These are phyloP conservation scores for Darksidea phi DNA, from an alignment of 495 filamentous ascomycete genomes.

Conservation along the genomic window DNA sequence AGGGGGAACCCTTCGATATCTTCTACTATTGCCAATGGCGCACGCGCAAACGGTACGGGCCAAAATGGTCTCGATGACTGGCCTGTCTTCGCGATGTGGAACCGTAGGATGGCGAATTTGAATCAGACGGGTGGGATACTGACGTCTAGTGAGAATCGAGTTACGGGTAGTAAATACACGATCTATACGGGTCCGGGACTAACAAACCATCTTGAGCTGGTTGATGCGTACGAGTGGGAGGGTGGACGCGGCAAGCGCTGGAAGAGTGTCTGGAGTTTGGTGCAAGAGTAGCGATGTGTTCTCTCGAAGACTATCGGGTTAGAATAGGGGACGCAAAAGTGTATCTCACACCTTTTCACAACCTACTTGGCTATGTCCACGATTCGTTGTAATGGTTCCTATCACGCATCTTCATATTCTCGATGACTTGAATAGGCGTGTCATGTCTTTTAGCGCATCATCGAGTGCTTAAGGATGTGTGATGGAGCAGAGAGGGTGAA, in stretches of 20 bases:
- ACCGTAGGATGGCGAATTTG: slow-evolving; percentile 46
- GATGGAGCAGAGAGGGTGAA: no score
- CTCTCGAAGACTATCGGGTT: no score
- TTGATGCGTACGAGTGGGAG: slow-evolving; percentile 56
- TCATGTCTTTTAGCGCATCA: no score
- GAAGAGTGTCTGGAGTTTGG: slow-evolving; percentile 48
- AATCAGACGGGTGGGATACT: slow-evolving; percentile 55
- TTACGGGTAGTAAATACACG: slow-evolving; percentile 20
- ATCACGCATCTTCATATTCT: no score
- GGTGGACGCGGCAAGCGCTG: slow-evolving; percentile 57
- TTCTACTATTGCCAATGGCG: slow-evolving; percentile 26
- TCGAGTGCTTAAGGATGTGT: no score
- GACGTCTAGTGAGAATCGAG: background rate
- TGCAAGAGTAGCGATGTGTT: slow-evolving; percentile 38
- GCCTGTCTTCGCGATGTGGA: slow-evolving; percentile 9
- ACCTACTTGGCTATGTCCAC: no score
- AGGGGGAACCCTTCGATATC: slow-evolving; percentile 51
- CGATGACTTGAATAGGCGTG: no score
- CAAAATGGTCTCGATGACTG: slow-evolving; percentile 3
- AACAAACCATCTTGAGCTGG: slow-evolving; percentile 50
- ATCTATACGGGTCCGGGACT: slow-evolving; percentile 47
- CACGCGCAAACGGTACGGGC: background rate
- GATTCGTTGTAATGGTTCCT: no score
- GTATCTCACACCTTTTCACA: no score
- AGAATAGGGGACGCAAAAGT: no score